Conservation (phyloP, 2,329 filamentous ascomycete genomes). For the Colletotrichum endophyticum region DNA sequence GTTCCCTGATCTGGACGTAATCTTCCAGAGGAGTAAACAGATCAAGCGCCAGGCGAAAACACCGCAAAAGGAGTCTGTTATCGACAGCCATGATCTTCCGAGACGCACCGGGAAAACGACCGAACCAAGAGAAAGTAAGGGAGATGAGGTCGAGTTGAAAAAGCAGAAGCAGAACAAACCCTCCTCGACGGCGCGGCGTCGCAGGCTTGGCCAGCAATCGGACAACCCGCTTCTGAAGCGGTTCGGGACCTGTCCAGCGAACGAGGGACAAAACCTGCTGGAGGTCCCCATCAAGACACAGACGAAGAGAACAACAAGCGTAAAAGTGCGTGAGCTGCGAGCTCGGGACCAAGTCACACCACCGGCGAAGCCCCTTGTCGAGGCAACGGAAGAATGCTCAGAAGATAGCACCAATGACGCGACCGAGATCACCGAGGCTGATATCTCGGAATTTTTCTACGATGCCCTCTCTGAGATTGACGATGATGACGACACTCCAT, state of each 20-base stretch:
- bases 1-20: slow-evolving; percentile 41
- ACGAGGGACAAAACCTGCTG: neutral
- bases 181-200: neutral
- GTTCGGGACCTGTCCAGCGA: neutral
- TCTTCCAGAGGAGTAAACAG: slow-evolving; percentile 25
- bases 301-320: neutral
- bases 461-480: slow-evolving; percentile 4
- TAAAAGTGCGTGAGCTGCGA: neutral
- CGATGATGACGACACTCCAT: neutral
- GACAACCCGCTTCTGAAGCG: slow-evolving; percentile 3
- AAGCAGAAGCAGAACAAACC: neutral
- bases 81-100: neutral
- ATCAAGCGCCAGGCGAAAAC: neutral
- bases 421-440: slow-evolving; percentile 15
- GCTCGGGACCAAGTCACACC: neutral
- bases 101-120: neutral
- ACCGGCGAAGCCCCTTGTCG: neutral
- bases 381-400: neutral
- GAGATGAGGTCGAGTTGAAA: too few relatives aligned
- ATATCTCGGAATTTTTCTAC: slow-evolving; percentile 10
- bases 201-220: slow-evolving; percentile 6
- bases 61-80: slow-evolving; percentile 6
- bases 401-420: neutral
- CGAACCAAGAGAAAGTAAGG: neutral
- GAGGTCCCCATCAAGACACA: neutral